phyloP scores from a whole-genome alignment of 352 stramenopile species.

The Phytophthora crassamura region DNA sequence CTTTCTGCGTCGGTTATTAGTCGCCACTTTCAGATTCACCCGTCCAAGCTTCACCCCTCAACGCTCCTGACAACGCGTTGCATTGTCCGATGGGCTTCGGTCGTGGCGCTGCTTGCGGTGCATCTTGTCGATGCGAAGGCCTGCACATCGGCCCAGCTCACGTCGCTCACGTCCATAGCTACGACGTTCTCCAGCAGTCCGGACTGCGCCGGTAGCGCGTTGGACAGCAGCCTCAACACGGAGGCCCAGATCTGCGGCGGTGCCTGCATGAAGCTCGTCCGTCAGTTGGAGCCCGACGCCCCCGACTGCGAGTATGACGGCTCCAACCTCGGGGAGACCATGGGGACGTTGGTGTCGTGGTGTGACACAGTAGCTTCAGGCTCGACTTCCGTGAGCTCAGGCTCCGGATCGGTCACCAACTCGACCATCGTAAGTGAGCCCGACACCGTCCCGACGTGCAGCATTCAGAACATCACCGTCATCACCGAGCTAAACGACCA shows the following conservation, averaged over 20 bases:
- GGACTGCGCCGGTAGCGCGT: constrained; percentile 18
- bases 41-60: too few species aligned
- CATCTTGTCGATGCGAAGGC: constrained; percentile 9
- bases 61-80: too few species aligned
- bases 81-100: too few species aligned
- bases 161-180: constrained; percentile 6
- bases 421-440: neutral
- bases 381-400: neutral
- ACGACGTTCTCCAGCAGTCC: constrained; percentile 21
- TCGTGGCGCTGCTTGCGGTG: neutral
- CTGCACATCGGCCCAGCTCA: constrained; percentile 18
- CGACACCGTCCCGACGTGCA: constrained; percentile 4
- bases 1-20: too few species aligned
- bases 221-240: constrained; percentile 11
- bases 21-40: too few species aligned
- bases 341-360: constrained; percentile 2
- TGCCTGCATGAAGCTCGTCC: constrained; percentile 23
- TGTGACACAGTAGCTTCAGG: constrained; percentile 2
- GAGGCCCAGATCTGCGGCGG: constrained; percentile 11
- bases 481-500: constrained; percentile 10
- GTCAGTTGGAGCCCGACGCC: constrained; percentile 10
- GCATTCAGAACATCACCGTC: neutral
- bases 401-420: neutral
- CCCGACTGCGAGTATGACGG: constrained; percentile 26
- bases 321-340: constrained; percentile 18